Evolutionary conservation across 192 early-diverging fungal genomes (phyloP).

Genomic region (Phlyctochytrium arcticum): DNA sequence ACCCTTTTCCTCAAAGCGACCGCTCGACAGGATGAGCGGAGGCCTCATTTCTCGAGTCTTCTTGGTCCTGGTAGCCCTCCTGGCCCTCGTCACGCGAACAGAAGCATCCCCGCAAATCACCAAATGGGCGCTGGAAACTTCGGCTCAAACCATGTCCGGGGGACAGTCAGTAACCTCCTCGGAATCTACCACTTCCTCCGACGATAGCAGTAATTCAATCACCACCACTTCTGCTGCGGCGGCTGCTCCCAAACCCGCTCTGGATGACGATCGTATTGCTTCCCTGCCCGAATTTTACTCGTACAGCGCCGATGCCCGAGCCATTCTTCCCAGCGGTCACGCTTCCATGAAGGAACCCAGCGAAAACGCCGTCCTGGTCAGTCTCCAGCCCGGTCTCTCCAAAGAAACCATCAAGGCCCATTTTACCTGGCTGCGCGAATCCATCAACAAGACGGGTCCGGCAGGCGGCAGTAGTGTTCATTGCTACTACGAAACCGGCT

Average conservation of each 20-base stretch:
- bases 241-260: background rate
- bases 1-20: too few species aligned
- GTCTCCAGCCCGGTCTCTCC: background rate
- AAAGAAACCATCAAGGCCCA: background rate
- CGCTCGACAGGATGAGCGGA: too few species aligned
- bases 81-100: too few species aligned
- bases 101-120: too few species aligned
- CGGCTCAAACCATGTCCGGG: too few species aligned
- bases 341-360: background rate
- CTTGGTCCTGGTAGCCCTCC: too few species aligned
- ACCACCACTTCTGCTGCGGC: background rate
- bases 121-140: too few species aligned
- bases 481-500: constrained; percentile 5
- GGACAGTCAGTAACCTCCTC: background rate
- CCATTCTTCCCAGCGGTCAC: background rate
- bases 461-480: background rate
- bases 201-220: background rate
- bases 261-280: too few species aligned
- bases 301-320: background rate
- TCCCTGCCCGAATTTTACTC: background rate
- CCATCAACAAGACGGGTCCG: background rate
- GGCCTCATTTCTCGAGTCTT: too few species aligned
- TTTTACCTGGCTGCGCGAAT: constrained; percentile 3
- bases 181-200: background rate
- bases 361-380: background rate